Conservation (phyloP, 2,329 filamentous ascomycete genomes). For the Aureobasidium sp. region DNA sequence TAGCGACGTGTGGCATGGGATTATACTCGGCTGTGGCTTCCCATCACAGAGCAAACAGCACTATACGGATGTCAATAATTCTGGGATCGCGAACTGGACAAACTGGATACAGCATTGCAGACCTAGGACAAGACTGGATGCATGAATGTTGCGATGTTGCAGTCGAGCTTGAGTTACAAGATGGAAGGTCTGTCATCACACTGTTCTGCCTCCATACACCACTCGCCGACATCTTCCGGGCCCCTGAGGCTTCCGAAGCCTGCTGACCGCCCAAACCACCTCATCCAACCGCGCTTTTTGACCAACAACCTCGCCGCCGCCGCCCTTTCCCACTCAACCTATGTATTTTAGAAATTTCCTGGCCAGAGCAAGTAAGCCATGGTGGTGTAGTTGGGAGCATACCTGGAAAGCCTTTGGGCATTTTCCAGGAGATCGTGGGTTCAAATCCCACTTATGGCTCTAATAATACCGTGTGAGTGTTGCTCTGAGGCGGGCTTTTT, state of each 20-base stretch:
- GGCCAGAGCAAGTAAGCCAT: background rate
- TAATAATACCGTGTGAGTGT: background rate
- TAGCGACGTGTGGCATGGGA: background rate
- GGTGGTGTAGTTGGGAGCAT: background rate
- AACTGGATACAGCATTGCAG: background rate
- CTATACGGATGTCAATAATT: background rate
- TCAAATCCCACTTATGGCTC: background rate
- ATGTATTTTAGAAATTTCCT: background rate
- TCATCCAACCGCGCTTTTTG: background rate
- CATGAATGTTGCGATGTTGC: background rate
- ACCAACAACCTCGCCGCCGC: background rate
- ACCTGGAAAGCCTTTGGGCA: background rate
- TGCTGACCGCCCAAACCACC: background rate
- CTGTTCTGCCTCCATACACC: background rate
- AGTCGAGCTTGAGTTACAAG: background rate
- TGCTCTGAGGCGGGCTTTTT: no score
- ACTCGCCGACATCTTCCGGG: background rate
- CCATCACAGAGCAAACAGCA: background rate
- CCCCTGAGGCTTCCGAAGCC: background rate
- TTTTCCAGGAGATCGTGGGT: background rate
- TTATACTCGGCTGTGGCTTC: background rate
- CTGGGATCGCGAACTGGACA: background rate
- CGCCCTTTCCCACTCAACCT: background rate
- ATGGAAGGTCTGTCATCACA: background rate
- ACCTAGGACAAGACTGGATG: background rate